Conservation (phyloP, 768 basidiomycete species). For the Kwoniella sp. region DNA sequence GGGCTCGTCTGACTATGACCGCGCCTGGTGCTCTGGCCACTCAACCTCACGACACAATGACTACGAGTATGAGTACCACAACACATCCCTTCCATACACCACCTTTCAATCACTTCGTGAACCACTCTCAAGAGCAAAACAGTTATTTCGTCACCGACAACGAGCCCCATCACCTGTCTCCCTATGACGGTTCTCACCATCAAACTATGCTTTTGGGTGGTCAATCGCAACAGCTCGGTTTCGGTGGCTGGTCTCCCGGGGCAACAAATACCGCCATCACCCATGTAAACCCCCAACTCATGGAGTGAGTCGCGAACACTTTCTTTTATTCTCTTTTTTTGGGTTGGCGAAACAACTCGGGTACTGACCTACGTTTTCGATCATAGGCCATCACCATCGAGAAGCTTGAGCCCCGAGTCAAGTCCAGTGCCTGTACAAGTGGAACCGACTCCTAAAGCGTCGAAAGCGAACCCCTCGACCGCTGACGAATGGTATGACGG, state of each 20-base stretch:
- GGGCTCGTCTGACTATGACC: not conserved
- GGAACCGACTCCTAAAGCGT: not conserved
- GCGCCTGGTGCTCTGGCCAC: not conserved
- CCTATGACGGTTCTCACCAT: not conserved
- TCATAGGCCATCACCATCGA: slow-evolving; percentile 5
- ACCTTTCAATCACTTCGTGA: not conserved
- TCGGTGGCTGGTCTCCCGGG: slow-evolving; percentile 10
- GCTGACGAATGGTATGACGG: slow-evolving; percentile 18
- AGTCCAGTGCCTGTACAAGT: not conserved
- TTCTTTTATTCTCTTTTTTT: not conserved
- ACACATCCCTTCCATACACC: not conserved
- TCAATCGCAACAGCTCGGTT: slow-evolving; percentile 1
- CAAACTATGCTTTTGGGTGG: not conserved
- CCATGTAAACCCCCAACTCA: slow-evolving; percentile 13
- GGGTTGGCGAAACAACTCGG: no score
- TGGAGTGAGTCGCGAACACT: slow-evolving; percentile 10
- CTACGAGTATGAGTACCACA: not conserved
- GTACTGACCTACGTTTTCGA: not conserved
- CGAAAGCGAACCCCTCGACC: not conserved
- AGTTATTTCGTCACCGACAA: not conserved
- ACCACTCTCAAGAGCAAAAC: not conserved
- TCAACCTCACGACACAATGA: not conserved
- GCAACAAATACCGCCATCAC: slow-evolving; percentile 1
- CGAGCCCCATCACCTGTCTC: not conserved
- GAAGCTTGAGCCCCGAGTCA: slow-evolving; percentile 16